Evolutionary conservation across 2,329 filamentous ascomycete species (phyloP).

Genomic region (Metarhizium rileyi): DNA sequence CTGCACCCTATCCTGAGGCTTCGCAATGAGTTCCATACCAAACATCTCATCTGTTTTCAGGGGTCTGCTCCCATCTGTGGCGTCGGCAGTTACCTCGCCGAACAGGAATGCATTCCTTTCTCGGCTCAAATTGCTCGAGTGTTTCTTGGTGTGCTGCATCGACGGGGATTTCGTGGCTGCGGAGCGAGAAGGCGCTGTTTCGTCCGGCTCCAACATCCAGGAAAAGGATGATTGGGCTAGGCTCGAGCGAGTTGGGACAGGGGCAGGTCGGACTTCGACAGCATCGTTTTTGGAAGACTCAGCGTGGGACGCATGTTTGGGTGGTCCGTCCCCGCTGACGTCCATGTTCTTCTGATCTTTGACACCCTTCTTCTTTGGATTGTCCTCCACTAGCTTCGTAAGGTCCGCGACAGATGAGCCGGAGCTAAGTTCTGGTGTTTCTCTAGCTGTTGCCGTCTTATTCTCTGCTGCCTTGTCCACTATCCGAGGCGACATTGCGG

Average conservation of each 20-base stretch:
- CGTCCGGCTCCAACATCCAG: constrained; percentile 62
- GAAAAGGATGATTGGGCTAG: constrained; percentile 68
- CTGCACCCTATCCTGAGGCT: constrained; percentile 11
- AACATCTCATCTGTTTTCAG: constrained; percentile 42
- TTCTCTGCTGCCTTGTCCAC: not conserved
- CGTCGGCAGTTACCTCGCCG: constrained; percentile 37
- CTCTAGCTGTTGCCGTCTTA: not conserved
- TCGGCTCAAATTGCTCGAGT: constrained; percentile 35
- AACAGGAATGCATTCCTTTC: constrained; percentile 52
- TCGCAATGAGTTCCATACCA: constrained; percentile 40
- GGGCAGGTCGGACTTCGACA: constrained; percentile 18
- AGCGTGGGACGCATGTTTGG: not conserved
- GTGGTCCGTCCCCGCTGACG: not conserved
- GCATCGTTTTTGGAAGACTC: constrained; percentile 2
- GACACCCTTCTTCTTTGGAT: not conserved
- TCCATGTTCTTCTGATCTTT: not conserved
- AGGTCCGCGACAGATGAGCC: not conserved
- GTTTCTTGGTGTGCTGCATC: constrained; percentile 28
- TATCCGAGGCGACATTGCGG: not conserved
- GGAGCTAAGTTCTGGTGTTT: not conserved
- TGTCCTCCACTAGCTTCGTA: not conserved
- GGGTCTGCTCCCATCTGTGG: constrained; percentile 22
- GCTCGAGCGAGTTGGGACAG: constrained; percentile 52
- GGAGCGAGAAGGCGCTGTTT: constrained; percentile 19
- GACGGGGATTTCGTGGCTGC: constrained; percentile 20